Conservation (phyloP, 495 filamentous ascomycete genomes). For the Daldinia decipiens region DNA sequence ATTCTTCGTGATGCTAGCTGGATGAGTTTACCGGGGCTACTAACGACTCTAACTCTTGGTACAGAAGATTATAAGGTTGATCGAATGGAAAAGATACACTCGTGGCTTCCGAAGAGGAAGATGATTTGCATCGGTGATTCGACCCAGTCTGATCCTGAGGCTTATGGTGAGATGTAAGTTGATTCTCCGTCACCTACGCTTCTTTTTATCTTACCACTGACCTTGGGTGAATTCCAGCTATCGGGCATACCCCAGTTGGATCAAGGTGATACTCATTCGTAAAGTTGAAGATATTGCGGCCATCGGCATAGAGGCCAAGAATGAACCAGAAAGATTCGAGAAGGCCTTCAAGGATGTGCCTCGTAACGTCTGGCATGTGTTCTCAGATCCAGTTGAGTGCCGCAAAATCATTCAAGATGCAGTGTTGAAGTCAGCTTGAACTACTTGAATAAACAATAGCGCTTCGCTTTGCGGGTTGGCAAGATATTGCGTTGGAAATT, state of each 20-base stretch:
- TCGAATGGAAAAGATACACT: conserved; percentile 77
- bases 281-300: conserved; percentile 81
- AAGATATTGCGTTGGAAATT: neutral
- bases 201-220: conserved; percentile 13
- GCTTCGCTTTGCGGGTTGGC: neutral
- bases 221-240: conserved; percentile 45
- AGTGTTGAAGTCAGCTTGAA: conserved; percentile 36
- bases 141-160: conserved; percentile 91
- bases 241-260: conserved; percentile 71
- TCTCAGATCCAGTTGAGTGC: conserved; percentile 77
- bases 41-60: conserved; percentile 80
- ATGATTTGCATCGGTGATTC: conserved; percentile 89
- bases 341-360: conserved; percentile 83
- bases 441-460: neutral
- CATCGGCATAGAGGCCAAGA: conserved; percentile 75
- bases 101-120: conserved; percentile 78
- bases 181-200: neutral
- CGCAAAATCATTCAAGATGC: conserved; percentile 51
- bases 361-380: conserved; percentile 77
- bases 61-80: conserved; percentile 90
- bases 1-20: conserved; percentile 87
- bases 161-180: conserved; percentile 79
- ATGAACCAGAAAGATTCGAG: conserved; percentile 77
- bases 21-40: conserved; percentile 83
- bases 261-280: conserved; percentile 82